Percentiles rank a stretch among this genome's conserved stretches.
Evolutionary conservation across 2,329 filamentous ascomycete species (phyloP).

Genomic region (Tolypocladium tropicale): DNA sequence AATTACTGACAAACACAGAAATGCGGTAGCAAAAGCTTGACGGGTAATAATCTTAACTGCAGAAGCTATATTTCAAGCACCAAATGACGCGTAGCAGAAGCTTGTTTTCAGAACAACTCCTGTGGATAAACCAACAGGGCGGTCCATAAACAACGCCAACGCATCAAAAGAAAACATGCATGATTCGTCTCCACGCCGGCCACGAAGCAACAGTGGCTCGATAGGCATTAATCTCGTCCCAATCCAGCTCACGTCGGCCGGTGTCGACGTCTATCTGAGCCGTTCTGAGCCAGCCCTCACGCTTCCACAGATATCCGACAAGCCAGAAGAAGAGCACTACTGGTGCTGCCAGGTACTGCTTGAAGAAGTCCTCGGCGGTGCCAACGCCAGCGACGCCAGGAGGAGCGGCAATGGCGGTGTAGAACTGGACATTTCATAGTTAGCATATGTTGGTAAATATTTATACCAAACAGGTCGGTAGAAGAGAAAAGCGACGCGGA

Average conservation of each 20-base stretch:
- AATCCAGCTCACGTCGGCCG: neutral
- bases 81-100: too few relatives aligned
- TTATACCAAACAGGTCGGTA: neutral
- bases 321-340: neutral
- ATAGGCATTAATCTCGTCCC: neutral
- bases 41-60: too few relatives aligned
- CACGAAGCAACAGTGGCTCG: neutral
- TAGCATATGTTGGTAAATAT: neutral
- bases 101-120: too few relatives aligned
- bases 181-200: neutral
- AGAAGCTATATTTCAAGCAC: neutral
- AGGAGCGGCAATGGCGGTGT: neutral
- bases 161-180: neutral
- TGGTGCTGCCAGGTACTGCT: neutral
- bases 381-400: neutral
- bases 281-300: neutral
- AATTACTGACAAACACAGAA: too few relatives aligned
- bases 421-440: neutral
- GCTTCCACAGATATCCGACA: neutral
- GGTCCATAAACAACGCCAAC: neutral
- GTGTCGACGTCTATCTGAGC: neutral
- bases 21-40: too few relatives aligned
- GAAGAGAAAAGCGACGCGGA: neutral
- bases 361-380: neutral
- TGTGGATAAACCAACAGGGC: too few relatives aligned